Percentiles rank a stretch among this genome's conserved stretches.
Evolutionary conservation across 352 stramenopile genomes (phyloP).

Genomic region (Phytophthora meadii): DNA sequence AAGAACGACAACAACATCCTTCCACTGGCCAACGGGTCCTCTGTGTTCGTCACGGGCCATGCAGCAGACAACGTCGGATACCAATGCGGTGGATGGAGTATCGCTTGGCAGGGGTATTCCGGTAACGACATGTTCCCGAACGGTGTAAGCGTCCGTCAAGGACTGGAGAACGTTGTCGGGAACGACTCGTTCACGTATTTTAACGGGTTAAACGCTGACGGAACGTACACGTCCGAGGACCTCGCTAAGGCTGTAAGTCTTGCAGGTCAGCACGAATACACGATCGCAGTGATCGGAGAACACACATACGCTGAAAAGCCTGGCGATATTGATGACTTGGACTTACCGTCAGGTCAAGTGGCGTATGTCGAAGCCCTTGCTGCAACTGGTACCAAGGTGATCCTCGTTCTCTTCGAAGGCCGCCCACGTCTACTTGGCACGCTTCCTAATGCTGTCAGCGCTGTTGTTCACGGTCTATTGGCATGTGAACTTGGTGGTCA

Average conservation of each 20-base stretch:
- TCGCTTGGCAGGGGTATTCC: slow-evolving; percentile 86
- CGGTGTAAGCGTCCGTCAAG: slow-evolving; percentile 60
- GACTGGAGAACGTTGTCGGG: slow-evolving; percentile 42
- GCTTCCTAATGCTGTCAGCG: slow-evolving; percentile 51
- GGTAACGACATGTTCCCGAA: slow-evolving; percentile 70
- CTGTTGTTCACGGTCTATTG: slow-evolving; percentile 80
- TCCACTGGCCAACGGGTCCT: slow-evolving; percentile 43
- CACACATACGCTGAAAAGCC: slow-evolving; percentile 83
- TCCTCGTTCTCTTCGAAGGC: slow-evolving; percentile 83
- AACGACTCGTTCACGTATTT: slow-evolving; percentile 54
- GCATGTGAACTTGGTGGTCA: slow-evolving; percentile 80
- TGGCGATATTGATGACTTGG: slow-evolving; percentile 85
- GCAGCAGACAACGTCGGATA: slow-evolving; percentile 70
- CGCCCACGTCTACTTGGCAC: slow-evolving; percentile 74
- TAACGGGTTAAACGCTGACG: slow-evolving; percentile 59
- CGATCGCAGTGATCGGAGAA: slow-evolving; percentile 84
- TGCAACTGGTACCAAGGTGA: slow-evolving; percentile 76
- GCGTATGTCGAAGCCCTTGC: slow-evolving; percentile 75
- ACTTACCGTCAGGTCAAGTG: slow-evolving; percentile 67
- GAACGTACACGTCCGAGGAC: slow-evolving; percentile 49
- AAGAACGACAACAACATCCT: slow-evolving; percentile 73
- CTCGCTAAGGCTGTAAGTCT: slow-evolving; percentile 60
- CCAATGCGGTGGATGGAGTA: slow-evolving; percentile 80
- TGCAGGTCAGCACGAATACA: slow-evolving; percentile 62
- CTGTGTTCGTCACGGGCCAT: slow-evolving; percentile 75